Percentiles rank a stretch among this genome's conserved stretches.
These are phyloP conservation scores for Backusella mclennaniae DNA, from an alignment of 192 early-diverging fungal species.

Conservation along the genomic window DNA sequence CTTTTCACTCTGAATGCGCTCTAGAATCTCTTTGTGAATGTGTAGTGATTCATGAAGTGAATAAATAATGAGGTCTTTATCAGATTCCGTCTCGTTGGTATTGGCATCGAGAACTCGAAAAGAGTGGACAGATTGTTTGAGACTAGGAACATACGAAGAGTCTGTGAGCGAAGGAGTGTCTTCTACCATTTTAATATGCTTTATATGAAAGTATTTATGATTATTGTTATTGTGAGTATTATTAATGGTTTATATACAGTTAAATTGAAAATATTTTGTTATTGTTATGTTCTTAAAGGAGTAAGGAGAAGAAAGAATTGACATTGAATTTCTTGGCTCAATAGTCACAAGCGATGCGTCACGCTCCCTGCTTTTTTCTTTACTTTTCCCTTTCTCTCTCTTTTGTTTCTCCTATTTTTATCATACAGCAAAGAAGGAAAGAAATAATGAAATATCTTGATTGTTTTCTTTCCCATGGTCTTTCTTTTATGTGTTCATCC, in stretches of 20 bases:
- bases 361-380: neutral
- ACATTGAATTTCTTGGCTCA: neutral
- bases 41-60: slow-evolving; percentile 21
- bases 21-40: slow-evolving; percentile 22
- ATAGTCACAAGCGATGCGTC: neutral
- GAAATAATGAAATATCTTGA: neutral
- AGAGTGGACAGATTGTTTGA: neutral
- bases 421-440: neutral
- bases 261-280: neutral
- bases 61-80: slow-evolving; percentile 20
- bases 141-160: neutral
- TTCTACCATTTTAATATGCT: neutral
- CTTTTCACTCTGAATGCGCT: slow-evolving; percentile 4
- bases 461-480: neutral
- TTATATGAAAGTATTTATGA: neutral
- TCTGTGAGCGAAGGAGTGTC: neutral
- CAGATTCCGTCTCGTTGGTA: slow-evolving; percentile 5
- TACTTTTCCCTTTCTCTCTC: neutral
- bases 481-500: neutral
- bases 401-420: neutral
- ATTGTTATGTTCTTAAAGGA: neutral
- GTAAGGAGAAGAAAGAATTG: neutral
- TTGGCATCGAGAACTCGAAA: neutral
- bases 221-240: neutral
- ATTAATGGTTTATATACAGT: neutral